Evolutionary conservation across 441 rosid genomes (phyloP), one percentile per base, ranked within the genome.

Genomic region (Manihot esculenta): DNA sequence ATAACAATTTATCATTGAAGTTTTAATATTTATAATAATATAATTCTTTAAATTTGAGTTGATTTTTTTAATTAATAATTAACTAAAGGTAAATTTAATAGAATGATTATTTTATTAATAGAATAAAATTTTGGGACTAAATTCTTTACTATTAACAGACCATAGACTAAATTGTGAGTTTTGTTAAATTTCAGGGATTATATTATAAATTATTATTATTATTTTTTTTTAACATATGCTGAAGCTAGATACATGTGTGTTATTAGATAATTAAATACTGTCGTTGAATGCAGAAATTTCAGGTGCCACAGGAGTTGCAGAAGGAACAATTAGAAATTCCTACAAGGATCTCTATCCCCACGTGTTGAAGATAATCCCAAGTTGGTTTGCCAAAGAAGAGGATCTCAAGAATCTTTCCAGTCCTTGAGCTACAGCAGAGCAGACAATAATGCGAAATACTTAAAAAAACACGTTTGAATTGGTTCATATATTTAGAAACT

Each of bases 301-400:
- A 14, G 35, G 77, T 8, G 98, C 99, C 0, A 94, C 99, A n/a
- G 99, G 99, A 79, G 99, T 94, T 54, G 99, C 99, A 0, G 99
- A 94, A 75, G 99, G 99, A 49, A 94, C 99, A 9, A 94, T 92
- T 59, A 84, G 99, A 65, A 92, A 94, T 71, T 90, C 97, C 0
- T 94, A 88, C 86, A 94, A 92, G 84, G 99, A 94, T 80, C 90
- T 94, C 54, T 85, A 85, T 65, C 97, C 98, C n/a, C 94, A 92
- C 38, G 78, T 94, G 42, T 74, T 88, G 33, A 92, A 90, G 84
- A 94, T 94, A 69, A 85, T 90, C 77, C 99, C 99, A 27, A 72
- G 77, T 49, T 90, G 97, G 97, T 94, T 89, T 77, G 99, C 97
- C 10, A 94, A 89, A 72, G 94, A 90, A 72, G 99, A 92, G 74